Conservation (phyloP, 768 basidiomycete species). For the Clathrus columnatus region DNA sequence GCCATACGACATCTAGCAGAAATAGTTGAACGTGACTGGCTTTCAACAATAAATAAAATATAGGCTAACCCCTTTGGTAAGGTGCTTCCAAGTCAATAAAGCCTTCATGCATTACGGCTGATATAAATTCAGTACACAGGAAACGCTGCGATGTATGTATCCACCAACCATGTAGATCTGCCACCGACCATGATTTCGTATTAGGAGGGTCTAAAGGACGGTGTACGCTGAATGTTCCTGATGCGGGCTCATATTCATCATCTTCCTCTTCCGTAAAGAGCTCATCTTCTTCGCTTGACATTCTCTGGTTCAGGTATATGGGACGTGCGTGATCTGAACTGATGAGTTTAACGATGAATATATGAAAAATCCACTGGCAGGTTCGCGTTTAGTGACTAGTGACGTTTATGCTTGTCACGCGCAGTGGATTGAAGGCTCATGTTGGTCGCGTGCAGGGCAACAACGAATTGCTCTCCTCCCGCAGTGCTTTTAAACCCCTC, state of each 20-base stretch:
- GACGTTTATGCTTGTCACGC: no score
- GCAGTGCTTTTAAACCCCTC: neutral
- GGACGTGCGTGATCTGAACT: no score
- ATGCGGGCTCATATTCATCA: neutral
- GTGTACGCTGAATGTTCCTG: neutral
- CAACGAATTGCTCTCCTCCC: neutral
- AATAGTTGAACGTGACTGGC: neutral
- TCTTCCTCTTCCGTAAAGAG: neutral
- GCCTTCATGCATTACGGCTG: slow-evolving; percentile 61
- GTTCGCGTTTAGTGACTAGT: no score
- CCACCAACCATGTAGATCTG: neutral
- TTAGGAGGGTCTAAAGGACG: neutral
- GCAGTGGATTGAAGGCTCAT: no score
- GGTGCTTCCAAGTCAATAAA: slow-evolving; percentile 60
- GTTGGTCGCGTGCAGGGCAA: slow-evolving; percentile 3
- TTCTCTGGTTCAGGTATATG: no score
- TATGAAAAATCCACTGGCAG: no score
- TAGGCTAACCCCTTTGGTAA: slow-evolving; percentile 57
- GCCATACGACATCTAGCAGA: slow-evolving; percentile 65
- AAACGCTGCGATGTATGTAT: neutral
- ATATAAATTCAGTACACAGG: neutral
- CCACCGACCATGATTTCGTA: neutral
- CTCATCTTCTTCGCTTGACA: slow-evolving; percentile 7
- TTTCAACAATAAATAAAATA: neutral
- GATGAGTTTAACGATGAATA: no score